phyloP scores from a whole-genome alignment of 192 early-diverging fungal genomes.

The Coemansia sp. region DNA sequence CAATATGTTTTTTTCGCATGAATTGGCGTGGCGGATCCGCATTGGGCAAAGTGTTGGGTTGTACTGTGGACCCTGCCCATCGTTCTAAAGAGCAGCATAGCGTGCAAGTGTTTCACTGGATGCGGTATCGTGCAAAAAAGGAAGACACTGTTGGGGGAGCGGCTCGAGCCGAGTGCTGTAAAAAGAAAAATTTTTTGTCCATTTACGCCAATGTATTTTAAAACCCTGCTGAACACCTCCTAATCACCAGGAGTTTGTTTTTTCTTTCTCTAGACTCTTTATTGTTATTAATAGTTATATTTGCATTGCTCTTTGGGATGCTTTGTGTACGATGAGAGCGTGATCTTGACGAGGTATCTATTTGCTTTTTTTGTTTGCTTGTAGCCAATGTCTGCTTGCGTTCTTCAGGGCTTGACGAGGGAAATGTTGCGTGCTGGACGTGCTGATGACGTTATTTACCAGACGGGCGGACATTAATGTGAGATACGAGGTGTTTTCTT shows the following conservation, averaged over 20 bases:
- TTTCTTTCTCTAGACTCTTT: neutral
- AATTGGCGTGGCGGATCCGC: too few species aligned
- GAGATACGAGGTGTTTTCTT: conserved; percentile 30
- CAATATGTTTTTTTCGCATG: too few species aligned
- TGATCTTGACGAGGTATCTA: neutral
- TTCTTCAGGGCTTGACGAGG: neutral
- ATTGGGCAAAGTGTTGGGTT: too few species aligned
- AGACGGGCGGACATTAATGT: conserved; percentile 56
- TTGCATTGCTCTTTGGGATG: neutral
- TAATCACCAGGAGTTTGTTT: neutral
- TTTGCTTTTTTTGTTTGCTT: neutral
- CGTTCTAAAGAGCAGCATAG: too few species aligned
- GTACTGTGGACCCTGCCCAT: too few species aligned
- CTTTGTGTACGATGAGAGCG: too few species aligned
- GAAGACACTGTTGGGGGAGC: neutral
- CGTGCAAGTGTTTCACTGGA: too few species aligned
- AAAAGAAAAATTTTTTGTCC: neutral
- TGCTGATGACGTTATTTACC: conserved; percentile 41
- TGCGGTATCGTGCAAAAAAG: neutral
- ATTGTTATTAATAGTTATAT: conserved; percentile 1
- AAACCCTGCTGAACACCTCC: neutral
- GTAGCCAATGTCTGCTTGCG: neutral
- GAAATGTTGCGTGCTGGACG: neutral
- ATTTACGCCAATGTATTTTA: neutral
- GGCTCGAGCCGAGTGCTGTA: neutral